Percentiles rank a stretch among this genome's conserved stretches.
These are phyloP conservation scores for Suhomyces kilbournensis DNA, from an alignment of 805 yeast species.

Conservation along the genomic window DNA sequence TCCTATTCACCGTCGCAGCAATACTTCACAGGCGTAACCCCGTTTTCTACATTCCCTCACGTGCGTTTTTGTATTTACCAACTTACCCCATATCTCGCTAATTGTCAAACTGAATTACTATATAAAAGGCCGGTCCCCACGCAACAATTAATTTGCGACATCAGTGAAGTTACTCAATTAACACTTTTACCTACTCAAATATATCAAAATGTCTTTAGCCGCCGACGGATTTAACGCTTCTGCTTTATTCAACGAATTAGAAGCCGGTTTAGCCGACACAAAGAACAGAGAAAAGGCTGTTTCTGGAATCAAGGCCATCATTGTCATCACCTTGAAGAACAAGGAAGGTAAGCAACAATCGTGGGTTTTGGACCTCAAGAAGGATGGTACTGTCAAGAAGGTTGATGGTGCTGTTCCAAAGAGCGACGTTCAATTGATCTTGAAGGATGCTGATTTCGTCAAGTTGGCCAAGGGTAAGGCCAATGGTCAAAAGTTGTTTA, in stretches of 20 bases:
- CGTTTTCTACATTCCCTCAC: neutral
- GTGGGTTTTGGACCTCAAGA: conserved; percentile 69
- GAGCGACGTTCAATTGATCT: conserved; percentile 60
- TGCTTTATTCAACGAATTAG: conserved; percentile 37
- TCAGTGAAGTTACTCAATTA: neutral
- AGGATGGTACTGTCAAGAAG: conserved; percentile 46
- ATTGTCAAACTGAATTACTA: neutral
- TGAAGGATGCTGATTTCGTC: conserved; percentile 67
- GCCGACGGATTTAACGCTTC: conserved; percentile 45
- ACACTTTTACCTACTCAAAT: neutral
- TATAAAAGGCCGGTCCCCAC: conserved; percentile 1
- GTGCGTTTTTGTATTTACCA: neutral
- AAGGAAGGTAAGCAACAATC: conserved; percentile 55
- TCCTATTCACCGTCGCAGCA: neutral
- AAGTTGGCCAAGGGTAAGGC: conserved; percentile 75
- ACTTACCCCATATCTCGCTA: conserved; percentile 1
- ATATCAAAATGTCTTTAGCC: conserved; percentile 20
- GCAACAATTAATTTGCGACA: neutral
- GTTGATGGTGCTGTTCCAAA: conserved; percentile 48
- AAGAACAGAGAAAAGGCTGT: conserved; percentile 38
- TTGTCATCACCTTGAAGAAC: conserved; percentile 66
- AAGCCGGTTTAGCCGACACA: conserved; percentile 37
- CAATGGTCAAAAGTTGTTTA: conserved; percentile 79
- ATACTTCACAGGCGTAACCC: neutral
- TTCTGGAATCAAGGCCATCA: conserved; percentile 53